Conservation (phyloP, 177 flowering plant species). For the Telopea speciosissima region DNA sequence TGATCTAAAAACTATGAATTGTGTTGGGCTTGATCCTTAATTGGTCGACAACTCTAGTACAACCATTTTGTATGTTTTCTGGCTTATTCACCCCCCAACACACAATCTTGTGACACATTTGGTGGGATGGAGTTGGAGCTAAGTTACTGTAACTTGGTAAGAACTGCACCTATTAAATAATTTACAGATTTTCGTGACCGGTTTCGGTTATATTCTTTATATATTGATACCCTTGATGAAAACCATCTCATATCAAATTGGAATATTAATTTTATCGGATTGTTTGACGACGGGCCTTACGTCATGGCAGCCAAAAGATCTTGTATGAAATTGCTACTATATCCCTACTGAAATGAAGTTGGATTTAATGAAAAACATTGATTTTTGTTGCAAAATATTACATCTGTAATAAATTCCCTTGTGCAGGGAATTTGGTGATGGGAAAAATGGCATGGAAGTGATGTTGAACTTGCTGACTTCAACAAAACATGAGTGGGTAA, state of each 20-base stretch:
- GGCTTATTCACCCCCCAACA: not conserved
- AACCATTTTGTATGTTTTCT: no score
- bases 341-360: not conserved
- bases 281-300: not conserved
- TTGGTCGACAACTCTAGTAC: no score
- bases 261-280: not conserved
- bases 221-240: not conserved
- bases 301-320: not conserved
- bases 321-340: not conserved
- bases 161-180: not conserved
- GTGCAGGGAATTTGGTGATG: constrained; percentile 47
- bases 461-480: constrained; percentile 57
- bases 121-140: no score
- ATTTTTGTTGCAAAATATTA: not conserved
- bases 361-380: not conserved
- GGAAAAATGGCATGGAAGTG: constrained; percentile 65
- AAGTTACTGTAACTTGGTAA: not conserved
- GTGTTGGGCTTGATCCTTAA: no score
- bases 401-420: not conserved
- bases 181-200: not conserved
- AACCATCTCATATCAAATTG: not conserved
- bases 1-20: no score
- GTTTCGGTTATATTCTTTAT: not conserved
- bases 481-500: constrained; percentile 47
- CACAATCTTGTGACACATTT: not conserved